Conservation (phyloP, 1,139 yeast species). For the Pichia sp. region DNA sequence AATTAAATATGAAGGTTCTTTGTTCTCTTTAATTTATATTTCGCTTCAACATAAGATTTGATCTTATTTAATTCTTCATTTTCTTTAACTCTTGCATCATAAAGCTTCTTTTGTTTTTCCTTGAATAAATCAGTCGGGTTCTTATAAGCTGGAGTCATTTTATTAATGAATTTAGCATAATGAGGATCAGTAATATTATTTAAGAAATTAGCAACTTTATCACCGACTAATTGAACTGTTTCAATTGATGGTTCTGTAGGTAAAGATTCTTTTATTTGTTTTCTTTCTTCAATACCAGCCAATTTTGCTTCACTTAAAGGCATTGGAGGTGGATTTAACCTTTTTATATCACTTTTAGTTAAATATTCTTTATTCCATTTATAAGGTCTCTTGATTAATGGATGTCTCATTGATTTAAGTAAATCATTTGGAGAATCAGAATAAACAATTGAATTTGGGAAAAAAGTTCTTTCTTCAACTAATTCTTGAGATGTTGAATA, state of each 20-base stretch:
- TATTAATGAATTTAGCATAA: conserved; percentile 26
- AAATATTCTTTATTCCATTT: conserved; percentile 47
- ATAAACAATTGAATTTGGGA: conserved; percentile 59
- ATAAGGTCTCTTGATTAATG: conserved; percentile 53
- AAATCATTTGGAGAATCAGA: conserved; percentile 64
- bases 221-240: conserved; percentile 64
- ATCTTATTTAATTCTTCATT: conserved; percentile 20
- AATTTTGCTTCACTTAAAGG: conserved; percentile 63
- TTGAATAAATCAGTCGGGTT: conserved; percentile 16
- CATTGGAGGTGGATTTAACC: conserved; percentile 67
- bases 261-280: conserved; percentile 40
- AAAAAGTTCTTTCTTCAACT: conserved; percentile 70
- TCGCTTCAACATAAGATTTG: conserved; percentile 15
- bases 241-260: conserved; percentile 56
- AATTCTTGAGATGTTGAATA: conserved; percentile 53
- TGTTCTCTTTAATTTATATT: conserved; percentile 19
- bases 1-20: conserved; percentile 14
- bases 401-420: conserved; percentile 67
- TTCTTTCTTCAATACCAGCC: conserved; percentile 56
- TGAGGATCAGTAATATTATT: conserved; percentile 31
- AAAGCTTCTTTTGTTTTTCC: conserved; percentile 17
- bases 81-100: conserved; percentile 17
- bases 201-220: conserved; percentile 53
- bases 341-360: conserved; percentile 55
- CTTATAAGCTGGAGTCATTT: conserved; percentile 23